phyloP scores from a whole-genome alignment of 2,329 filamentous ascomycete genomes.

The Apiospora saccharicola region DNA sequence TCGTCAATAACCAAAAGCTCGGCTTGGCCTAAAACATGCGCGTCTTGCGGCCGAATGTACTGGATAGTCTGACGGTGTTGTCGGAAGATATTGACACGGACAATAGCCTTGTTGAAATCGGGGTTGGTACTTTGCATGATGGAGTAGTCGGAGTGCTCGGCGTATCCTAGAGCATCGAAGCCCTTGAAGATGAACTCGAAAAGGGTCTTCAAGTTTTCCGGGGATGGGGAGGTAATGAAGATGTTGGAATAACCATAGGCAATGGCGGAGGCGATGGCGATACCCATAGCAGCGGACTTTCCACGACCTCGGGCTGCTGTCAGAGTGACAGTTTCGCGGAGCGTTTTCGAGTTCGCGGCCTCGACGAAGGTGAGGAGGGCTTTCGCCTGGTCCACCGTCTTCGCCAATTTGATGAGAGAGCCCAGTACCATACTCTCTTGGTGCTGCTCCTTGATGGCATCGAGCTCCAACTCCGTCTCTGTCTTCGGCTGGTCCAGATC shows the following conservation, averaged over 20 bases:
- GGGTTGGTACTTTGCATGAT: conserved; percentile 98
- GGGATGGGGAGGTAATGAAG: conserved; percentile 97
- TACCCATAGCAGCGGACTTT: conserved; percentile 94
- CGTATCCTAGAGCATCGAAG: conserved; percentile 92
- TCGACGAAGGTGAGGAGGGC: conserved; percentile 97
- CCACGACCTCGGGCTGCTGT: conserved; percentile 94
- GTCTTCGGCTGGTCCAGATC: conserved; percentile 78
- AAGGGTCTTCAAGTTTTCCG: conserved; percentile 97
- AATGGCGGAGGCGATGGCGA: conserved; percentile 91
- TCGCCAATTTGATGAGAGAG: conserved; percentile 82
- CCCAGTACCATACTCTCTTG: conserved; percentile 88
- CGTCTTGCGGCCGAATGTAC: conserved; percentile 96
- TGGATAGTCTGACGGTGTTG: conserved; percentile 98
- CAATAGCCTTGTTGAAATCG: conserved; percentile 98
- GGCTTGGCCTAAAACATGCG: conserved; percentile 92
- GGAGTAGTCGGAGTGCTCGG: conserved; percentile 95
- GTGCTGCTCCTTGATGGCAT: conserved; percentile 85
- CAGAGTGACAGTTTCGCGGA: conserved; percentile 90
- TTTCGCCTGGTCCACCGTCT: conserved; percentile 94
- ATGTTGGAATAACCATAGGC: conserved; percentile 99
- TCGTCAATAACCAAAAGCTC: conserved; percentile 97
- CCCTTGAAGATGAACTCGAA: conserved; percentile 99
- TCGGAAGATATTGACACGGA: conserved; percentile 93
- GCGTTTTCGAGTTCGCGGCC: conserved; percentile 93
- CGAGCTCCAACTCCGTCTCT: conserved; percentile 77